Conservation (phyloP, 352 stramenopile species). For the Pythium utonaiense region DNA sequence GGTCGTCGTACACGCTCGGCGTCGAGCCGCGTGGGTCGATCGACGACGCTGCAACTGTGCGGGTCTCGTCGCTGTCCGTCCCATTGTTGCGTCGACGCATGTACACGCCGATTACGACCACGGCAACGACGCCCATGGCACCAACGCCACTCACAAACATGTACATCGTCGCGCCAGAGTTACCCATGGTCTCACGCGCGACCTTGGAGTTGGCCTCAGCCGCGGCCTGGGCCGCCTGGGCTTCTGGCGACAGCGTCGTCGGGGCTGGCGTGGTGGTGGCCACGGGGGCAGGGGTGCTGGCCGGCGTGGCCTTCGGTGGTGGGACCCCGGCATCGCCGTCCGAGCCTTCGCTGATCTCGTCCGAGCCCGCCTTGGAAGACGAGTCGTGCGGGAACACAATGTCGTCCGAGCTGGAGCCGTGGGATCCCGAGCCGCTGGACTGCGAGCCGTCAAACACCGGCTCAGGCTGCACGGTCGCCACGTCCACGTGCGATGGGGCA, state of each 20-base stretch:
- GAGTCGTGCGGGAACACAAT: slow-evolving; percentile 12
- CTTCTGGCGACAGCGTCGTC: slow-evolving; percentile 3
- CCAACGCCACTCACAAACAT: slow-evolving; percentile 21
- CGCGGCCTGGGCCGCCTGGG: slow-evolving; percentile 10
- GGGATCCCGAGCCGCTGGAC: slow-evolving; percentile 3
- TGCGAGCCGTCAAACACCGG: background rate
- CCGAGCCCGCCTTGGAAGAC: background rate
- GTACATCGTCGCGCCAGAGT: slow-evolving; percentile 2
- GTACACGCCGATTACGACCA: slow-evolving; percentile 56
- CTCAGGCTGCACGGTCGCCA: background rate
- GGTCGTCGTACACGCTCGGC: slow-evolving; percentile 71
- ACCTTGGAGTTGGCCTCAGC: slow-evolving; percentile 40
- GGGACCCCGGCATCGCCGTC: slow-evolving; percentile 10
- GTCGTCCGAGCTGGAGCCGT: slow-evolving; percentile 5
- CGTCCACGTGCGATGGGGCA: background rate
- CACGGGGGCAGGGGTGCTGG: background rate
- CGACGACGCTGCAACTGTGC: slow-evolving; percentile 34
- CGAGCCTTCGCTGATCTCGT: slow-evolving; percentile 7
- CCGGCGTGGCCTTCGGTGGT: background rate
- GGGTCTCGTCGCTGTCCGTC: slow-evolving; percentile 25
- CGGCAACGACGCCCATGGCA: slow-evolving; percentile 31
- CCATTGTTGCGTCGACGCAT: slow-evolving; percentile 40
- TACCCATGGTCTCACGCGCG: slow-evolving; percentile 33
- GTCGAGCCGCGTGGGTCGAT: slow-evolving; percentile 41
- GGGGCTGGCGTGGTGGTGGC: background rate